phyloP scores from a whole-genome alignment of 345 rosid genomes.

The Citrus inodora region DNA sequence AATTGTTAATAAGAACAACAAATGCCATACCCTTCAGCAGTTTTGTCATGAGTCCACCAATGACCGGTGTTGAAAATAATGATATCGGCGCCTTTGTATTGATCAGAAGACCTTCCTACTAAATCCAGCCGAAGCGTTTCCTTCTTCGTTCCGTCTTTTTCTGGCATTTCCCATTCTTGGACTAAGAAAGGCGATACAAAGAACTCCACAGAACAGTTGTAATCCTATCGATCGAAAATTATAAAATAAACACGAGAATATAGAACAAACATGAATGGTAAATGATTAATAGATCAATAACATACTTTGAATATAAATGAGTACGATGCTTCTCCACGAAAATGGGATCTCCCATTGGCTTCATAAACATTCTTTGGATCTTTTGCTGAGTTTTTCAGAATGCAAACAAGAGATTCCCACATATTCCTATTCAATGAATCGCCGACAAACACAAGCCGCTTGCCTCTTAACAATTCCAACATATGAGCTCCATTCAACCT shows the following conservation, averaged over 20 bases:
- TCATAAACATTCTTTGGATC: constrained; percentile 69
- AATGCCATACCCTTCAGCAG: constrained; percentile 65
- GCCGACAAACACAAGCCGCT: constrained; percentile 83
- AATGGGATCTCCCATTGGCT: constrained; percentile 65
- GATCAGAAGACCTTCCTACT: constrained; percentile 65
- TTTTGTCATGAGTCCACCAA: constrained; percentile 99
- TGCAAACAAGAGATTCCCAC: constrained; percentile 98
- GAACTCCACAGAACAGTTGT: constrained; percentile 69
- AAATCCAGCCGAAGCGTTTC: constrained; percentile 91
- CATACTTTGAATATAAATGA: constrained; percentile 83
- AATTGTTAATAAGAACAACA: background rate
- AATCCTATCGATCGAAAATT: constrained; percentile 53
- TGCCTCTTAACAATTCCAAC: constrained; percentile 78
- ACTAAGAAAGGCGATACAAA: constrained; percentile 92
- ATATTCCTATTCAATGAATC: constrained; percentile 92
- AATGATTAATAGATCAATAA: background rate
- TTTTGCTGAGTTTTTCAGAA: constrained; percentile 61
- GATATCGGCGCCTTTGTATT: constrained; percentile 70
- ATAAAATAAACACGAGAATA: background rate
- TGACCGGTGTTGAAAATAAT: constrained; percentile 93
- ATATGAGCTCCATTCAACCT: constrained; percentile 66
- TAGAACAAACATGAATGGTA: background rate
- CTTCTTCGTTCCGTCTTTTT: constrained; percentile 57
- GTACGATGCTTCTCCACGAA: constrained; percentile 81
- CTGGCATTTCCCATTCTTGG: constrained; percentile 75